A percentile compares a stretch with the other conserved stretches of the same genome.
Conservation (phyloP, 768 basidiomycete genomes). For the Boletus rufocinnamomeus region DNA sequence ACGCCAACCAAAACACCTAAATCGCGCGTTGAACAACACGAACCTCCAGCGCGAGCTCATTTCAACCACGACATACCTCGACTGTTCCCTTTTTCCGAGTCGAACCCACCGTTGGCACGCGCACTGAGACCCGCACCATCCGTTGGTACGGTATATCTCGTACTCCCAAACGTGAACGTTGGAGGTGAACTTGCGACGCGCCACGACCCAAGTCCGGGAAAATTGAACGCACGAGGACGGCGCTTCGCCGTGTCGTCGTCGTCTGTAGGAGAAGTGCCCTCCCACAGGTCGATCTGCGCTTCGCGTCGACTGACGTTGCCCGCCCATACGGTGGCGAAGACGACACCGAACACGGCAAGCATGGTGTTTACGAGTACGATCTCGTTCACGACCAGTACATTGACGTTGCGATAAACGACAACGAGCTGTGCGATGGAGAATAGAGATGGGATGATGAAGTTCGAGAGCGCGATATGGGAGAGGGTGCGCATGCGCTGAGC, state of each 20-base stretch:
- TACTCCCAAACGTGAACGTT: slow-evolving; percentile 9
- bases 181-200: slow-evolving; percentile 13
- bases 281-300: background rate
- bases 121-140: background rate
- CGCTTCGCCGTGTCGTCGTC: background rate
- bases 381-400: slow-evolving; percentile 25
- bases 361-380: slow-evolving; percentile 33
- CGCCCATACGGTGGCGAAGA: slow-evolving; percentile 37
- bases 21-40: background rate
- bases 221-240: background rate
- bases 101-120: background rate
- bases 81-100: background rate
- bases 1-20: background rate
- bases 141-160: background rate
- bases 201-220: slow-evolving; percentile 25
- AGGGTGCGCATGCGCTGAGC: slow-evolving; percentile 27
- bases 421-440: slow-evolving; percentile 34
- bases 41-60: background rate
- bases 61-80: slow-evolving; percentile 6
- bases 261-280: background rate
- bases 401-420: slow-evolving; percentile 31
- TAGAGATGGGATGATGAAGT: slow-evolving; percentile 35
- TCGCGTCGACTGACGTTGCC: slow-evolving; percentile 14
- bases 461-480: slow-evolving; percentile 34
- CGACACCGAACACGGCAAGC: slow-evolving; percentile 36